Conservation (phyloP, 106 monocot genomes). For the Posidonia australis region DNA sequence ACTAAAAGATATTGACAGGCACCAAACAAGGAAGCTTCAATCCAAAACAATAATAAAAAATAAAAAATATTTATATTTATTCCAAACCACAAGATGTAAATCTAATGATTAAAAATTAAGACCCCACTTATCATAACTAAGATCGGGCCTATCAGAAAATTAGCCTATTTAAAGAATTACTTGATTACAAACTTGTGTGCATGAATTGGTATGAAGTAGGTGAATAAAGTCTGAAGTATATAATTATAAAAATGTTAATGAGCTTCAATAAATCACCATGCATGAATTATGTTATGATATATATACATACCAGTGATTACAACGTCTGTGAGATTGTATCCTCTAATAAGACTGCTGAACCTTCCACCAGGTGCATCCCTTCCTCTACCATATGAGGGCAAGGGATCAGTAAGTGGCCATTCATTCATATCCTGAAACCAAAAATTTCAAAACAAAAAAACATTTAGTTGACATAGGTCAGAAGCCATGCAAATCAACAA, state of each 20-base stretch:
- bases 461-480: background rate
- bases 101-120: no score
- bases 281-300: background rate
- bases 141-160: no score
- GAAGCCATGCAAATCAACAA: background rate
- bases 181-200: no score
- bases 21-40: no score
- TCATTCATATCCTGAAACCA: conserved; percentile 45
- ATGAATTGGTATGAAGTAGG: no score
- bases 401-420: conserved; percentile 47
- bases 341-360: conserved; percentile 46
- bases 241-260: background rate
- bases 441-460: background rate
- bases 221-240: background rate
- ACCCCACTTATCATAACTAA: no score
- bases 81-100: no score
- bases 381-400: conserved; percentile 59
- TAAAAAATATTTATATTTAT: no score
- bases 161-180: no score
- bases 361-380: conserved; percentile 41
- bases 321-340: conserved; percentile 53
- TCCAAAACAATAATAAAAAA: no score
- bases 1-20: no score
- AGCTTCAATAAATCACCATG: no score
- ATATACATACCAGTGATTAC: conserved; percentile 32